A percentile compares a stretch with the other conserved stretches of the same genome.
Evolutionary conservation across 2,329 filamentous ascomycete genomes (phyloP).

Genomic region (Alternaria triticina): DNA sequence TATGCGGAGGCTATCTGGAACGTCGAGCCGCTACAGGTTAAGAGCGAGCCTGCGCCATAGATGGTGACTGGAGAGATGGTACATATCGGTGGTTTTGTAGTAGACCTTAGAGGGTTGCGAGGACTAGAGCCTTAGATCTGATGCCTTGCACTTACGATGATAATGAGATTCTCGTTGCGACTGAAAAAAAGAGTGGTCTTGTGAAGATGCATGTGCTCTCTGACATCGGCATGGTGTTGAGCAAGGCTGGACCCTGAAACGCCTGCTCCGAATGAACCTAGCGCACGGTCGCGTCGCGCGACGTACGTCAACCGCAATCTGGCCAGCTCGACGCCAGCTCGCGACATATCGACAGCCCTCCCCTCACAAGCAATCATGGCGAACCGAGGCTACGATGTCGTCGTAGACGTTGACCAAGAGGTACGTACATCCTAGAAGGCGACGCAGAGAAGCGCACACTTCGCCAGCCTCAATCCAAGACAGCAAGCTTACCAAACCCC

Average conservation of each 20-base stretch:
- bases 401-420: slow-evolving; percentile 97
- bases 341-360: slow-evolving; percentile 8
- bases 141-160: not conserved
- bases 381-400: slow-evolving; percentile 92
- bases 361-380: slow-evolving; percentile 62
- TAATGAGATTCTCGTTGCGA: not conserved
- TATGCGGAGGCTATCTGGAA: slow-evolving; percentile 99
- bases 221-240: not conserved
- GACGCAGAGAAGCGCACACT: not conserved
- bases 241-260: slow-evolving; percentile 15
- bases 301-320: slow-evolving; percentile 43
- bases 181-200: not conserved
- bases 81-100: not conserved
- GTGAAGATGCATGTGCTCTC: not conserved
- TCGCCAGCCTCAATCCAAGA: not conserved
- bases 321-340: slow-evolving; percentile 38
- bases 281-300: slow-evolving; percentile 29
- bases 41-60: slow-evolving; percentile 33
- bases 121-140: slow-evolving; percentile 5
- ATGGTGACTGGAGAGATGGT: not conserved
- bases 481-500: slow-evolving; percentile 27
- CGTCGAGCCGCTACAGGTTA: slow-evolving; percentile 74
- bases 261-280: slow-evolving; percentile 25
- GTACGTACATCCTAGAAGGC: slow-evolving; percentile 55
- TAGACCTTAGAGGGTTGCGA: slow-evolving; percentile 1